phyloP scores from a whole-genome alignment of 2,329 filamentous ascomycete genomes.

The Neoscytalidium dimidiatum region DNA sequence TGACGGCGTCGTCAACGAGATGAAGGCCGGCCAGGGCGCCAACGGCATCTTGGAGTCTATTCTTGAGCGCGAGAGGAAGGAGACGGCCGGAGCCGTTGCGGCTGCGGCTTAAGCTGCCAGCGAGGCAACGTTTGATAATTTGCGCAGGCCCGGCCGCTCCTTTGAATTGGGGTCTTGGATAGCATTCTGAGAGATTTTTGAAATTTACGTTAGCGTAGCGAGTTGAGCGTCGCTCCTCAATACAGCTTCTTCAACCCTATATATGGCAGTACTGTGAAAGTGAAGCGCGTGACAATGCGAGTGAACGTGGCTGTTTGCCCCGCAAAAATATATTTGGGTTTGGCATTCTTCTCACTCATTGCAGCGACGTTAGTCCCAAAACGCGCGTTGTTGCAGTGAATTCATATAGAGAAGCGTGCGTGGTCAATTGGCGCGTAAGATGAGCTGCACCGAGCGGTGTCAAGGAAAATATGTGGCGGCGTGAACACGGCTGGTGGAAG shows the following conservation, averaged over 20 bases:
- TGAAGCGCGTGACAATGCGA: not conserved
- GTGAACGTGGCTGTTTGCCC: not conserved
- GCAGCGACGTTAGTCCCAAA: not conserved
- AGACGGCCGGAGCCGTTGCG: conserved; percentile 45
- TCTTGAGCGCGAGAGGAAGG: conserved; percentile 48
- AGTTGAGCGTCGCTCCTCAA: conserved; percentile 16
- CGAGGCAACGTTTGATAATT: not conserved
- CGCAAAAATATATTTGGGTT: not conserved
- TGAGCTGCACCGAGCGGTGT: not conserved
- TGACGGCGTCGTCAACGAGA: conserved; percentile 53
- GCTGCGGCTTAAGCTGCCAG: conserved; percentile 35
- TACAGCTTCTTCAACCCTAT: not conserved
- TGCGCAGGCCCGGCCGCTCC: conserved; percentile 16
- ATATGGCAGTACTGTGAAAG: not conserved
- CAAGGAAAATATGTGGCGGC: not conserved
- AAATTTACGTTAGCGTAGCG: not conserved
- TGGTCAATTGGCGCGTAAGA: not conserved
- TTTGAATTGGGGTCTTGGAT: conserved; percentile 12
- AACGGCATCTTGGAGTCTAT: conserved; percentile 50
- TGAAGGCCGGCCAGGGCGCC: conserved; percentile 50
- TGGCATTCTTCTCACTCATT: not conserved
- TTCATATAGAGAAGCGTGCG: not conserved
- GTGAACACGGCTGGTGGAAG: not conserved
- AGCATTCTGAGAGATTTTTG: not conserved
- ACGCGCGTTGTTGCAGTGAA: too few species aligned